A percentile compares a stretch with the other conserved stretches of the same genome.
Evolutionary conservation across 2,329 filamentous ascomycete species (phyloP).

Genomic region (Cadophora sp.): DNA sequence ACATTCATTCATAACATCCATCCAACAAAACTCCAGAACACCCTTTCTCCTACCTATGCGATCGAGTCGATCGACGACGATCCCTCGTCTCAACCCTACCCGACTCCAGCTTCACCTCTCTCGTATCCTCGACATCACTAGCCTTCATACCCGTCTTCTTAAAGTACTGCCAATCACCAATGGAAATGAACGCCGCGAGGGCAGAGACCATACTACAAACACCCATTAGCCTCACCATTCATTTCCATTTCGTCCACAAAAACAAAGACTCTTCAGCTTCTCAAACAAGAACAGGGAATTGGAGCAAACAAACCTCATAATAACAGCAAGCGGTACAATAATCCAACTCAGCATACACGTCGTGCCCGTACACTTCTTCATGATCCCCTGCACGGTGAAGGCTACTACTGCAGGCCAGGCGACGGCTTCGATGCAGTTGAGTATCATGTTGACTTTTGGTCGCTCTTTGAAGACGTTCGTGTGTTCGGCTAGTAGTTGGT

Average conservation of each 20-base stretch:
- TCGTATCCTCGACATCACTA: not conserved
- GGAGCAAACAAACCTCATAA: slow-evolving; percentile 6
- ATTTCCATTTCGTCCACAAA: too few relatives aligned
- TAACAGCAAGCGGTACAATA: slow-evolving; percentile 8
- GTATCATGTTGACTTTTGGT: slow-evolving; percentile 4
- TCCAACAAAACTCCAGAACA: not conserved
- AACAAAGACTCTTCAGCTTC: too few relatives aligned
- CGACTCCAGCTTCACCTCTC: slow-evolving; percentile 1
- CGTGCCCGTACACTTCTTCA: slow-evolving; percentile 11
- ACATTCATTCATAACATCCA: not conserved
- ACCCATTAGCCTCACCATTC: not conserved
- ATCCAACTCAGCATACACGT: slow-evolving; percentile 14
- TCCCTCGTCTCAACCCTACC: not conserved
- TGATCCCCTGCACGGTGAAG: slow-evolving; percentile 14
- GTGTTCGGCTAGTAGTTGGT: slow-evolving; percentile 8
- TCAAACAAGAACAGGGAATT: too few relatives aligned
- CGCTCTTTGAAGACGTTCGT: not conserved
- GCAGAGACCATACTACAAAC: not conserved
- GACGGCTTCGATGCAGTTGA: slow-evolving; percentile 1
- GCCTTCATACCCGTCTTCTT: slow-evolving; percentile 7
- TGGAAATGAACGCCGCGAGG: not conserved
- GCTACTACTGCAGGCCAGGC: slow-evolving; percentile 12
- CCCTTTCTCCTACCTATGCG: not conserved
- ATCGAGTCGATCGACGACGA: too few relatives aligned
- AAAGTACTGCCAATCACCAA: slow-evolving; percentile 12